These are phyloP conservation scores for Diphasiastrum complanatum DNA, from an alignment of 83 land plant genomes.

Conservation along the genomic window DNA sequence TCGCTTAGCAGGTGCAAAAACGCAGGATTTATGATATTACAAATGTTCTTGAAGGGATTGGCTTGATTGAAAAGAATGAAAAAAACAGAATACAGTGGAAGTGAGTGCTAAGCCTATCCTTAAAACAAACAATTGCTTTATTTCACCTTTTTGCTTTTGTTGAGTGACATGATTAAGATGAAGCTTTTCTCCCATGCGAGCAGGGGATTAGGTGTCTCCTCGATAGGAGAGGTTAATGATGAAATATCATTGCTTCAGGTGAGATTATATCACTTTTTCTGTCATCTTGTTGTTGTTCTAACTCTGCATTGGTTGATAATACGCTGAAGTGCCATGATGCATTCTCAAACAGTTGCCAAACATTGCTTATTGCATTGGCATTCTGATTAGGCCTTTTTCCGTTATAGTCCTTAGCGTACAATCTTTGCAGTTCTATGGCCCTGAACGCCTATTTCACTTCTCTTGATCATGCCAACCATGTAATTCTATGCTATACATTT, in stretches of 20 bases:
- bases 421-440: too few relatives aligned
- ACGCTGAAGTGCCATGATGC: too few relatives aligned
- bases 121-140: neutral
- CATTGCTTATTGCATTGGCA: too few relatives aligned
- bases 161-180: neutral
- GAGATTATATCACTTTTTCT: too few relatives aligned
- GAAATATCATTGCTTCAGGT: constrained; percentile 56
- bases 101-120: constrained; percentile 29
- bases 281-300: too few relatives aligned
- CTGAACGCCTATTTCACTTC: too few relatives aligned
- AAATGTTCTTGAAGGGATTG: constrained; percentile 93
- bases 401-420: too few relatives aligned
- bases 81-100: constrained; percentile 90
- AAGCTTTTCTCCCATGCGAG: neutral
- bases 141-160: neutral
- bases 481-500: too few relatives aligned
- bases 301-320: too few relatives aligned
- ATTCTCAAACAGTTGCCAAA: too few relatives aligned
- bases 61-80: constrained; percentile 88
- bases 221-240: constrained; percentile 36
- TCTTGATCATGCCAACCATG: too few relatives aligned
- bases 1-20: constrained; percentile 71
- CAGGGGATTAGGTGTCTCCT: constrained; percentile 71
- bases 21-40: constrained; percentile 94
- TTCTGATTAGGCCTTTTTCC: too few relatives aligned